These are phyloP conservation scores for Thermothielavioides terrestris DNA, from an alignment of 495 filamentous ascomycete species.

Conservation along the genomic window DNA sequence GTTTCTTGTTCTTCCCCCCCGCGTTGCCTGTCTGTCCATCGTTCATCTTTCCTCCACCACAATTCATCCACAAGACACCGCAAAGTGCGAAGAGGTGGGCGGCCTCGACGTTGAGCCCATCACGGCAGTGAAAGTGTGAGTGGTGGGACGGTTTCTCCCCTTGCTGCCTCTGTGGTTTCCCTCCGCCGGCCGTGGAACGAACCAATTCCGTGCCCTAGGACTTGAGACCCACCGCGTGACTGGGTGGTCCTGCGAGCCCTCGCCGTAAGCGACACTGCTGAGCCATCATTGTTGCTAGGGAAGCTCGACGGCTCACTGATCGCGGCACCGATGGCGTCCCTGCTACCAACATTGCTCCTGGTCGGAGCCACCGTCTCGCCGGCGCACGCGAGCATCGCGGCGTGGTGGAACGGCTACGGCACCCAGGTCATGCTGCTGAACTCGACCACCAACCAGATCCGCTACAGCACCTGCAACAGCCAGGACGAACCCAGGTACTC, in stretches of 20 bases:
- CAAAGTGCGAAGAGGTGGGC: background rate
- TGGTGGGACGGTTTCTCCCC: too few relatives aligned
- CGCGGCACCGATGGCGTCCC: conserved; percentile 7
- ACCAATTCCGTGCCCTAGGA: too few relatives aligned
- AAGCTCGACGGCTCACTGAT: too few relatives aligned
- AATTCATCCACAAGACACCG: background rate
- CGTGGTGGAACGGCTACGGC: conserved; percentile 25
- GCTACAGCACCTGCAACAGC: conserved; percentile 30
- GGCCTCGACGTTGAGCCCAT: background rate
- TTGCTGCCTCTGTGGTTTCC: background rate
- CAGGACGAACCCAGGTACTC: conserved; percentile 21
- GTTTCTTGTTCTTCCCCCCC: background rate
- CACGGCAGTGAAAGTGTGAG: background rate
- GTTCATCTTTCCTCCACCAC: background rate
- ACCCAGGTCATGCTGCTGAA: conserved; percentile 32
- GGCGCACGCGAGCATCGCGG: conserved; percentile 19
- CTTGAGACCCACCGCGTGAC: too few relatives aligned
- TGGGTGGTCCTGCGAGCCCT: too few relatives aligned
- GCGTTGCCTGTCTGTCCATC: background rate
- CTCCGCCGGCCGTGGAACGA: too few relatives aligned
- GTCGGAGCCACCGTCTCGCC: conserved; percentile 16
- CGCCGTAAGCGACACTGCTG: background rate
- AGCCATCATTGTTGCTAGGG: too few relatives aligned
- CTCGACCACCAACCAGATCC: conserved; percentile 24
- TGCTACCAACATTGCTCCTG: conserved; percentile 15